Base-by-base conservation (phyloP, 805 yeast genomes). In the Candida gorgasii region DNA sequence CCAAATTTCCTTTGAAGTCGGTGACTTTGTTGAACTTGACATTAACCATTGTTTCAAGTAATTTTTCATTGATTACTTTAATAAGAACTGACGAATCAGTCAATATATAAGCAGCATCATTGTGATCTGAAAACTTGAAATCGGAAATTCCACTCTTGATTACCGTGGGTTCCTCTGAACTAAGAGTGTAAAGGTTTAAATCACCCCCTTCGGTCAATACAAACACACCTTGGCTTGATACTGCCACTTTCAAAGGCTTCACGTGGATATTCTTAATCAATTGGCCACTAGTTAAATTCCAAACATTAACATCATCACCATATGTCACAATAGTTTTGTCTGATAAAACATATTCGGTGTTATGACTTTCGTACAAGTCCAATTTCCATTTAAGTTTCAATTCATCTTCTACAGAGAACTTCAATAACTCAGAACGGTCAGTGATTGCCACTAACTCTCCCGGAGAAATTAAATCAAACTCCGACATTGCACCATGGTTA, bases 1-100 rank as follows among this genome's bases (percentile, higher is more conserved):
- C 78, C 24, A 84, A 75, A 52, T 90, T 97, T 49, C 84, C 93
- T 45, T 86, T 89, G 19, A 93, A 58, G 51, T 89, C 89, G 36
- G 88, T 78, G 59, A 84, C 15, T 8, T 33, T 33, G 14, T 40
- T 37, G 15, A 40, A 30, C 22, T 43, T 48, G 12, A 35, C 19
- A n/a, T 38, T 41, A 11, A 42, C 18, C 11, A 19, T 23, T 3
- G 33, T 15, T 14, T 40, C 38, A 9, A 16, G 11, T 16, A 36
- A 26, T 9, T 20, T n/a, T 16, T 7, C 26, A 4, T 34, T 12
- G 5, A 18, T 20, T 14, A 38, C 11, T n/a, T 43, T 43, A n/a
- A 42, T 15, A 8, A 44, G 28, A n/a, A 14, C 24, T 2, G 37
- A 35, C 14, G 12, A 13, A 17, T 43, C 38, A 12, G 45, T 42